Percentiles rank a stretch among this genome's conserved stretches.
Evolutionary conservation across 2,329 filamentous ascomycete species (phyloP).

Genomic region (Colletotrichum sp.): DNA sequence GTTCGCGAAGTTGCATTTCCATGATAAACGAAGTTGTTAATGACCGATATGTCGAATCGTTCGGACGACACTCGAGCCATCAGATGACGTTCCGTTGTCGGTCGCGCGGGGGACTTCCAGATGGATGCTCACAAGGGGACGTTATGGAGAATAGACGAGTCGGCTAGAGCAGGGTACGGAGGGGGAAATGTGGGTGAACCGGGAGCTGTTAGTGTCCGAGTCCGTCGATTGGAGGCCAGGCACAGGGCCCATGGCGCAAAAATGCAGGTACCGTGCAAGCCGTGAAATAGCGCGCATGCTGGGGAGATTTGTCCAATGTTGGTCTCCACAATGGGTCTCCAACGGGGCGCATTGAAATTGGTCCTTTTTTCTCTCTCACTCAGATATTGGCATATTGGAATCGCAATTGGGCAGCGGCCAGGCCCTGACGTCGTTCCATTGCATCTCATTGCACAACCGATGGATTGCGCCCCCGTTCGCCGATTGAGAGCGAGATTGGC

Average conservation of each 20-base stretch:
- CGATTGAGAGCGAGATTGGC: neutral
- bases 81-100: neutral
- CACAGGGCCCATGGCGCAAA: neutral
- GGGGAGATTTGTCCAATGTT: slow-evolving; percentile 10
- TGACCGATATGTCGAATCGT: neutral
- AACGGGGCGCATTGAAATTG: slow-evolving; percentile 13
- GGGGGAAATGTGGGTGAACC: neutral
- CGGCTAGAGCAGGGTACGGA: neutral
- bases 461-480: neutral
- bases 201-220: slow-evolving; percentile 8
- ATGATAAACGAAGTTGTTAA: neutral
- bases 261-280: slow-evolving; percentile 18
- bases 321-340: slow-evolving; percentile 4
- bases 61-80: neutral
- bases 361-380: neutral
- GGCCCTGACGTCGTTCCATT: neutral
- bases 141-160: neutral
- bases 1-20: neutral
- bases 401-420: neutral
- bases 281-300: slow-evolving; percentile 8
- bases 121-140: neutral
- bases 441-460: neutral
- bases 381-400: neutral
- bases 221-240: neutral
- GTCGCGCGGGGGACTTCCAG: neutral